These are phyloP conservation scores for Eucalyptus regnans DNA, from an alignment of 345 rosid species.

Conservation along the genomic window DNA sequence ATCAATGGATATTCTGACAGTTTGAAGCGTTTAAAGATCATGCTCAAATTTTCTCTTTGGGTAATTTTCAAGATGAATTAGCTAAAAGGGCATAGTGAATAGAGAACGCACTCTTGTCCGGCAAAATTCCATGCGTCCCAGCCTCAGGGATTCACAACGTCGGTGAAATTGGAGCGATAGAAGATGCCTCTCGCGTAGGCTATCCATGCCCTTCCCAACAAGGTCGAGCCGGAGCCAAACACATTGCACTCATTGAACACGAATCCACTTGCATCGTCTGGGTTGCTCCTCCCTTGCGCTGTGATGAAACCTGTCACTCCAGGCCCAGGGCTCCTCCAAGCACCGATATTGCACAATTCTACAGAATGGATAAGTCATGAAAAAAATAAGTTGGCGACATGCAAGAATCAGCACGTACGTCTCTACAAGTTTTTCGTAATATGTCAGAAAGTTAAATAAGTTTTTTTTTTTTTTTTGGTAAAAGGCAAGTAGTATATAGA, in stretches of 20 bases:
- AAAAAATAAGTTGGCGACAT: background rate
- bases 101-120: conserved; percentile 22
- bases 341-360: conserved; percentile 37
- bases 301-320: conserved; percentile 31
- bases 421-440: no score
- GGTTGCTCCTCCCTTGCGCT: conserved; percentile 29
- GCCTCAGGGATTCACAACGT: conserved; percentile 21
- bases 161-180: conserved; percentile 14
- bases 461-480: no score
- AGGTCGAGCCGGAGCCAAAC: conserved; percentile 21
- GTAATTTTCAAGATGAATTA: background rate
- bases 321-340: conserved; percentile 14
- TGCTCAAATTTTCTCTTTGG: background rate
- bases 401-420: background rate
- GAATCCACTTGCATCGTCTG: conserved; percentile 28
- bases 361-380: background rate
- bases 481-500: no score
- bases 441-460: background rate
- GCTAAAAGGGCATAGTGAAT: background rate
- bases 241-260: conserved; percentile 39
- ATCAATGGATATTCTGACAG: background rate
- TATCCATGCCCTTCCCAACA: conserved; percentile 49
- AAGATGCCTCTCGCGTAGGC: conserved; percentile 30
- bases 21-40: background rate
- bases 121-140: conserved; percentile 28